Percentiles rank a stretch among this genome's conserved stretches.
These are phyloP conservation scores for Pseudonitzschia delicatissima DNA, from an alignment of 108 stramenopile genomes.

Conservation along the genomic window DNA sequence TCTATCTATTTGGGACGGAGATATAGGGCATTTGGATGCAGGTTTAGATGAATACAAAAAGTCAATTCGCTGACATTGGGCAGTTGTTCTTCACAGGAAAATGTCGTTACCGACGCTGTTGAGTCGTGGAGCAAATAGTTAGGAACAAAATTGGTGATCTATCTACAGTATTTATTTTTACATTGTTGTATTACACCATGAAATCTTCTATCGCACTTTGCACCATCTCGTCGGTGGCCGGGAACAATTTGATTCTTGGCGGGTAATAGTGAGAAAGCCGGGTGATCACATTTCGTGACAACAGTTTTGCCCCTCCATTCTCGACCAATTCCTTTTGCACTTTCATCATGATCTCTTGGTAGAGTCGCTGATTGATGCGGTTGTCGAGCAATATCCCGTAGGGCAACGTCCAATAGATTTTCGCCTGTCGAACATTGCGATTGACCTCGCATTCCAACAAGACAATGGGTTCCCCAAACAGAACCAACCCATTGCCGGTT, in stretches of 20 bases:
- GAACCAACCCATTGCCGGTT: background rate
- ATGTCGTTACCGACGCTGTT: too few relatives aligned
- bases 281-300: constrained; percentile 22
- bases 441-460: constrained; percentile 43
- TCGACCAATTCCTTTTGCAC: constrained; percentile 19
- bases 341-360: constrained; percentile 14
- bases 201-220: constrained; percentile 25
- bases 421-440: constrained; percentile 32
- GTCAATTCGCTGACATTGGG: too few relatives aligned
- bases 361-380: constrained; percentile 11
- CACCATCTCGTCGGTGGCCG: constrained; percentile 34
- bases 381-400: constrained; percentile 28
- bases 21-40: too few relatives aligned
- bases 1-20: too few relatives aligned
- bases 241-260: constrained; percentile 34
- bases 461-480: constrained; percentile 43
- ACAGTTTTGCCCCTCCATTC: constrained; percentile 22
- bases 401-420: constrained; percentile 47
- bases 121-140: too few relatives aligned
- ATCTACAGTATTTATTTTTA: background rate
- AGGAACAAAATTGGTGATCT: too few relatives aligned
- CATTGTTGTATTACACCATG: background rate
- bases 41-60: too few relatives aligned
- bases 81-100: too few relatives aligned
- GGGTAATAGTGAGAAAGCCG: constrained; percentile 44